A percentile compares a stretch with the other conserved stretches of the same genome.
phyloP scores from a whole-genome alignment of 2,329 filamentous ascomycete genomes.

The Phialophora tarda region DNA sequence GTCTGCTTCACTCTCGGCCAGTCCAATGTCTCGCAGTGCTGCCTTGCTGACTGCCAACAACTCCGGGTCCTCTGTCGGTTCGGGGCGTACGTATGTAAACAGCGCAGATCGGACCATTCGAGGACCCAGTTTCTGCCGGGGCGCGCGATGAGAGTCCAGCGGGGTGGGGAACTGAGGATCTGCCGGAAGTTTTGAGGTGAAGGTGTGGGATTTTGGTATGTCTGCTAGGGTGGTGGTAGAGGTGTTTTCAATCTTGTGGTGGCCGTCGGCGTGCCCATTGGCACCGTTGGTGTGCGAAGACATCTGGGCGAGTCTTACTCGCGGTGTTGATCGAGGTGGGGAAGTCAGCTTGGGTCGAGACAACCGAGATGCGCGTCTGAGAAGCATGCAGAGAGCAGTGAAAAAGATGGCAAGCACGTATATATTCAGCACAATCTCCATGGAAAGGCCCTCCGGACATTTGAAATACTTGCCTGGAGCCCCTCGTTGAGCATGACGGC shows the following conservation, averaged over 20 bases:
- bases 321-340: constrained; percentile 31
- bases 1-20: constrained; percentile 69
- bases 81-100: constrained; percentile 89
- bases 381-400: constrained; percentile 30
- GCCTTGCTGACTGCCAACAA: constrained; percentile 79
- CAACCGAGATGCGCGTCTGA: constrained; percentile 25
- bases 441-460: neutral
- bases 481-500: constrained; percentile 1
- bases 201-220: constrained; percentile 68
- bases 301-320: constrained; percentile 53
- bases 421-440: constrained; percentile 10
- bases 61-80: constrained; percentile 72
- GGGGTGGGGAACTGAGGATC: constrained; percentile 82
- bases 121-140: constrained; percentile 76
- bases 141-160: constrained; percentile 77
- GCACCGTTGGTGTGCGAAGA: constrained; percentile 46
- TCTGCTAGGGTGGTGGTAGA: constrained; percentile 48
- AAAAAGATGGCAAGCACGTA: constrained; percentile 16
- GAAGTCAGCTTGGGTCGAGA: constrained; percentile 15
- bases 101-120: constrained; percentile 82
- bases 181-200: constrained; percentile 71
- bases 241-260: constrained; percentile 1
- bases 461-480: constrained; percentile 1
- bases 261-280: constrained; percentile 28
- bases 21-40: constrained; percentile 80